Conservation (phyloP, 805 yeast species). For the Ogataea pignaliae region DNA sequence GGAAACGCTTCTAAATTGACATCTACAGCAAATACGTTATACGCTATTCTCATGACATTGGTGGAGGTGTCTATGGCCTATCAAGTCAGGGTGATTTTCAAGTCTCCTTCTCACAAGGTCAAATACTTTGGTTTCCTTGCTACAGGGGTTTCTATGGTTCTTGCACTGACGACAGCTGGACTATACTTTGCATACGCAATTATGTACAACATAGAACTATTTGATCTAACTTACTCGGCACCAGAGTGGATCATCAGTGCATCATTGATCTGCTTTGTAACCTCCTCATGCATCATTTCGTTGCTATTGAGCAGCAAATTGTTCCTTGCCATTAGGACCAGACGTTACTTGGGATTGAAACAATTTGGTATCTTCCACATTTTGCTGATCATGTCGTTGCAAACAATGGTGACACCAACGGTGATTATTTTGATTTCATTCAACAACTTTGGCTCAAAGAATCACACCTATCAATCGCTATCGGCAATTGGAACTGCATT, state of each 20-base stretch:
- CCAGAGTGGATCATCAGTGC: conserved; percentile 42
- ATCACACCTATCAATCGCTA: conserved; percentile 33
- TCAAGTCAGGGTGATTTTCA: conserved; percentile 71
- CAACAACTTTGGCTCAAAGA: conserved; percentile 33
- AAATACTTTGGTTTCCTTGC: conserved; percentile 36
- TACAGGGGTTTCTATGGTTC: conserved; percentile 33
- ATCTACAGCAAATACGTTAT: conserved; percentile 60
- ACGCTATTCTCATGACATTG: conserved; percentile 52
- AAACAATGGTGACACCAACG: conserved; percentile 78
- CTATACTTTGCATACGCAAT: conserved; percentile 55
- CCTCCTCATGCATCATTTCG: conserved; percentile 62
- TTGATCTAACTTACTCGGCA: conserved; percentile 14
- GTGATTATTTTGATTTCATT: conserved; percentile 54
- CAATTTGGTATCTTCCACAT: conserved; percentile 84
- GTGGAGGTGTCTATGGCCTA: conserved; percentile 64
- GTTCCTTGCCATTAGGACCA: conserved; percentile 59
- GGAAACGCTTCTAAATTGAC: conserved; percentile 40
- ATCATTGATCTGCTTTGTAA: conserved; percentile 61
- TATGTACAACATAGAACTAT: conserved; percentile 35
- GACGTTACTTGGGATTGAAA: conserved; percentile 72
- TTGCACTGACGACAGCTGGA: conserved; percentile 53
- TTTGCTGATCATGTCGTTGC: conserved; percentile 73
- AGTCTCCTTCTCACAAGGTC: conserved; percentile 41
- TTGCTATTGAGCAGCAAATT: conserved; percentile 61
- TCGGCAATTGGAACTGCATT: conserved; percentile 54